Percentiles rank a stretch among this genome's conserved stretches.
These are phyloP conservation scores for Citrus sp. DNA, from an alignment of 345 rosid genomes.

Conservation along the genomic window DNA sequence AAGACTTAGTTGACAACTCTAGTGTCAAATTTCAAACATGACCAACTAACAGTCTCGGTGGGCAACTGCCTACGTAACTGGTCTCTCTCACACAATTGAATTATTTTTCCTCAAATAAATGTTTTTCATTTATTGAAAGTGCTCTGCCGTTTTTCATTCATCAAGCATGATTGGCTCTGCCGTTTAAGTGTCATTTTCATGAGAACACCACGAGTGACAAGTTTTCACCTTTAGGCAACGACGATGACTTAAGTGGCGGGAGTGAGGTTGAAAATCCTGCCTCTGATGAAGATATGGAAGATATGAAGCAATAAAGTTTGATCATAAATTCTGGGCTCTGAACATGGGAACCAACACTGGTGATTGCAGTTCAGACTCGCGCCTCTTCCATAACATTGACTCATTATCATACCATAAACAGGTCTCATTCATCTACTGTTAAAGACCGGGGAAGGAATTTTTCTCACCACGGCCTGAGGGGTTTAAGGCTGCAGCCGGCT, in stretches of 20 bases:
- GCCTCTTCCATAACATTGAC: not conserved
- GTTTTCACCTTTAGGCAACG: slow-evolving; percentile 11
- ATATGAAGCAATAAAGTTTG: slow-evolving; percentile 27
- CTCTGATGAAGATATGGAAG: slow-evolving; percentile 29
- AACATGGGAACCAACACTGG: not conserved
- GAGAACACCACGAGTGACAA: slow-evolving; percentile 22
- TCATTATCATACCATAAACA: not conserved
- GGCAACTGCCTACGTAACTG: too few relatives aligned
- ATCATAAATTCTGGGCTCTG: not conserved
- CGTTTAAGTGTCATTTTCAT: slow-evolving; percentile 35
- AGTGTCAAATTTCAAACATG: too few relatives aligned
- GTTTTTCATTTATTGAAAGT: too few relatives aligned
- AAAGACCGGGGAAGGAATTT: not conserved
- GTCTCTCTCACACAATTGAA: too few relatives aligned
- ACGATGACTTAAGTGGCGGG: slow-evolving; percentile 37
- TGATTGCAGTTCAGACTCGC: not conserved
- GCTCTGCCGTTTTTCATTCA: too few relatives aligned
- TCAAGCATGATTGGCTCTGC: too few relatives aligned
- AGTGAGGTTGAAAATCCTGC: slow-evolving; percentile 42
- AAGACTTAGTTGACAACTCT: too few relatives aligned
- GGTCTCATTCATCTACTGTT: not conserved
- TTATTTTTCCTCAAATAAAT: too few relatives aligned
- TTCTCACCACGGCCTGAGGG: not conserved
- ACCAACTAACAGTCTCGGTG: too few relatives aligned
- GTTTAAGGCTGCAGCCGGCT: not conserved